These are phyloP conservation scores for Phyllosticta ampelicida DNA, from an alignment of 2,329 filamentous ascomycete genomes.

Conservation along the genomic window DNA sequence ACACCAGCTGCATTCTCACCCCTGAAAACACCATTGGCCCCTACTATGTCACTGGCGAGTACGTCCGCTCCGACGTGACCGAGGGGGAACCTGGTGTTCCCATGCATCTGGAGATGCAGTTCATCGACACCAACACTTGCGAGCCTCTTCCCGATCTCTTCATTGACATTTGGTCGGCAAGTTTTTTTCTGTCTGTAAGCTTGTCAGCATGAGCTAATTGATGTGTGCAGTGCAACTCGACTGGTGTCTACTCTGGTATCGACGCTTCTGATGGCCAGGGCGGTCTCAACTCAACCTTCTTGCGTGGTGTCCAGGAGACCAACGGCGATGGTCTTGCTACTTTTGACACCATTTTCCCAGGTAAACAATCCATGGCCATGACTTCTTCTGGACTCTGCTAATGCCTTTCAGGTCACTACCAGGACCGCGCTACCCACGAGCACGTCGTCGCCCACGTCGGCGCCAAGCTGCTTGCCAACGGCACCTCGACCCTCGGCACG, in stretches of 20 bases:
- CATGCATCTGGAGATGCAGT: slow-evolving; percentile 41
- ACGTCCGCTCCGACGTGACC: slow-evolving; percentile 38
- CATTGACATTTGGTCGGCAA: slow-evolving; percentile 40
- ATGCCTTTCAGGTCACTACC: not conserved
- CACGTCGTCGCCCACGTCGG: slow-evolving; percentile 27
- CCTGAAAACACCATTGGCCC: slow-evolving; percentile 24
- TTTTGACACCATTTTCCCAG: slow-evolving; percentile 40
- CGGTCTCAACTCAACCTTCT: slow-evolving; percentile 28
- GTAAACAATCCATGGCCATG: slow-evolving; percentile 24
- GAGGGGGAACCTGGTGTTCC: slow-evolving; percentile 40
- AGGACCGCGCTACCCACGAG: slow-evolving; percentile 32
- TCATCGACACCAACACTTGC: slow-evolving; percentile 45
- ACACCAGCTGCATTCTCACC: slow-evolving; percentile 24
- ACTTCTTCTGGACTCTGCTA: not conserved
- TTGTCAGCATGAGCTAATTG: not conserved
- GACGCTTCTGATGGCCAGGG: slow-evolving; percentile 32
- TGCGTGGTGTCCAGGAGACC: slow-evolving; percentile 39
- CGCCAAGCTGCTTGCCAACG: slow-evolving; percentile 34
- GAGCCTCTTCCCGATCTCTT: slow-evolving; percentile 38
- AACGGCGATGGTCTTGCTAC: slow-evolving; percentile 39
- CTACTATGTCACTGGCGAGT: slow-evolving; percentile 40
- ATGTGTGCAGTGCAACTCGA: slow-evolving; percentile 25
- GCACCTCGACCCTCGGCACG: slow-evolving; percentile 39
- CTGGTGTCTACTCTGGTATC: slow-evolving; percentile 35
- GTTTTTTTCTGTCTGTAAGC: not conserved